Base-by-base conservation (phyloP, 2,329 filamentous ascomycete genomes). In the Exophiala sp. region DNA sequence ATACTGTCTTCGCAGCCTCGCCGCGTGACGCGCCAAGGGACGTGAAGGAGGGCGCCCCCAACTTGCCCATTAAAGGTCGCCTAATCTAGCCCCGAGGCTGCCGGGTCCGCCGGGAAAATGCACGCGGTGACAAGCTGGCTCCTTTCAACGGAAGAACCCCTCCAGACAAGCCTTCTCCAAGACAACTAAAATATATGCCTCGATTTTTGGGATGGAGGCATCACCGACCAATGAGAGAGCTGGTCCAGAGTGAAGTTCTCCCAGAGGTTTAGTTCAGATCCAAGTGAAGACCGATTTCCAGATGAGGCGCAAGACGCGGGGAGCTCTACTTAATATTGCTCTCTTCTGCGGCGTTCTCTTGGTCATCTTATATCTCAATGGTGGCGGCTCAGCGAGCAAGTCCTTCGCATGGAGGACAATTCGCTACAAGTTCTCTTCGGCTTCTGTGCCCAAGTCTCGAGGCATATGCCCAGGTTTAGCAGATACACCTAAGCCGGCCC, bases 391-490 rank as follows among this genome's bases (percentile, higher is more conserved):
- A 32, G 18, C 40, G 20, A 62, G 62, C 50, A 69, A 68, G 49
- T 59, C 63, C 16, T 77, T 74, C 56, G 65, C 68, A 54, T 78
- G 76, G 76, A 69, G 65, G 20, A 70, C 66, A 54, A 64, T 78
- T 45, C 69, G 68, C 42, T 78, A 78, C 62, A 58, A 66, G 60
- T 69, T 72, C 3, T 65, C 64, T 8, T 62, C 71, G n/a, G 45
- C 64, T n/a, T 62, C 59, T 3, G 61, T 72, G n/a, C 68, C 70
- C 3, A 60, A 65, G 24, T 50, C 70, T 41, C 68, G 68, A 38
- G 76, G 76, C 24, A 59, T 66, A 48, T 78, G 76, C 62, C 74
- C 74, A 1, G 70, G 72, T 0, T 65, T 78, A 2, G 54, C 64
- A 29, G 54, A 57, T 1, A 65, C 60, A 36, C 62, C 63, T 3